Evolutionary conservation across 2,329 filamentous ascomycete species (phyloP).

Genomic region (Claviceps africana): DNA sequence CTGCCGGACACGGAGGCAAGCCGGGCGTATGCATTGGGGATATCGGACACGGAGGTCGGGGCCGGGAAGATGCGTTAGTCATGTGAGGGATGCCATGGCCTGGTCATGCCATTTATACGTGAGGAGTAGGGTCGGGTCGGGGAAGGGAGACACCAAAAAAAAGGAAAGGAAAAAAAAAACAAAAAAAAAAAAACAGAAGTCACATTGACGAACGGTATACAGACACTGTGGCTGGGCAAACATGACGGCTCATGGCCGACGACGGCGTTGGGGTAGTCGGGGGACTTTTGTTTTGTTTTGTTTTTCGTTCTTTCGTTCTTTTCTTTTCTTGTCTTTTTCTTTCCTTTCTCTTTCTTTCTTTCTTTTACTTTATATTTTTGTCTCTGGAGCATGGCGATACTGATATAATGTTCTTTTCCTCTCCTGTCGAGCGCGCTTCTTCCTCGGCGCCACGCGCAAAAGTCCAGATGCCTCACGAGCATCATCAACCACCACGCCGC

Average conservation of each 20-base stretch:
- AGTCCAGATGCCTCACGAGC: too few species aligned
- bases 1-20: neutral
- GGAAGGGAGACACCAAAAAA: neutral
- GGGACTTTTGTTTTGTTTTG: conserved; percentile 9
- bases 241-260: conserved; percentile 5
- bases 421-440: conserved; percentile 9
- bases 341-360: conserved; percentile 3
- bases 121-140: neutral
- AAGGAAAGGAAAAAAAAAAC: too few species aligned
- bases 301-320: conserved; percentile 9
- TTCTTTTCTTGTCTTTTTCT: conserved; percentile 5
- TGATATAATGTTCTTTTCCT: conserved; percentile 14
- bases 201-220: neutral
- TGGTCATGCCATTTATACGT: neutral
- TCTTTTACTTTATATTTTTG: conserved; percentile 9
- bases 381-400: conserved; percentile 21
- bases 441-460: too few species aligned
- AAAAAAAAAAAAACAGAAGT: neutral
- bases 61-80: neutral
- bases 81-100: neutral
- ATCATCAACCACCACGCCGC: too few species aligned
- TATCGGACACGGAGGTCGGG: too few species aligned
- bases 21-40: neutral
- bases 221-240: conserved; percentile 7
- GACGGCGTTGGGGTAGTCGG: conserved; percentile 19